Conservation (phyloP, 2,329 filamentous ascomycete genomes). For the Acrocalymma vagum region DNA sequence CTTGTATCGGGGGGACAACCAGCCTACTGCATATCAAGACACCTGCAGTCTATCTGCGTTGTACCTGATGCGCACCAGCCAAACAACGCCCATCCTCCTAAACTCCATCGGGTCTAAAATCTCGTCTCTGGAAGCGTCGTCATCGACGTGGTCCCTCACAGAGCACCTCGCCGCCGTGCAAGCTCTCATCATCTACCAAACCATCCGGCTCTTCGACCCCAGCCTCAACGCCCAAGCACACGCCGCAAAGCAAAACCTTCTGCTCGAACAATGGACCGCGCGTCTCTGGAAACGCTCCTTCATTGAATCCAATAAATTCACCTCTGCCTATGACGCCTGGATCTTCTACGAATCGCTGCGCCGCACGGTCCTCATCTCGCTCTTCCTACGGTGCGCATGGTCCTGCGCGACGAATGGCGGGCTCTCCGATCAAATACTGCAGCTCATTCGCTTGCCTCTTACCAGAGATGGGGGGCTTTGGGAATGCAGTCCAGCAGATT, state of each 20-base stretch:
- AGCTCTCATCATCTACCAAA: slow-evolving; percentile 41
- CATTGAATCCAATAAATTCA: slow-evolving; percentile 20
- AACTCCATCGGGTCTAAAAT: slow-evolving; percentile 33
- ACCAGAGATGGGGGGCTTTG: slow-evolving; percentile 26
- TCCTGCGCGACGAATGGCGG: slow-evolving; percentile 24
- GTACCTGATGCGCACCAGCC: slow-evolving; percentile 30
- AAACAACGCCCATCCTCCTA: slow-evolving; percentile 24
- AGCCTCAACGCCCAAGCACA: slow-evolving; percentile 19
- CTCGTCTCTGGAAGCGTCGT: slow-evolving; percentile 15
- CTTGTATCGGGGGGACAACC: slow-evolving; percentile 25
- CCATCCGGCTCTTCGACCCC: slow-evolving; percentile 39
- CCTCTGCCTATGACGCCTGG: slow-evolving; percentile 19
- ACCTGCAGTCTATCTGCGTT: slow-evolving; percentile 31
- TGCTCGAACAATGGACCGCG: slow-evolving; percentile 37
- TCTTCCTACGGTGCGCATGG: slow-evolving; percentile 36
- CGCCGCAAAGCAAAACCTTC: slow-evolving; percentile 25
- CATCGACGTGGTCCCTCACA: slow-evolving; percentile 25
- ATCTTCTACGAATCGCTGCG: slow-evolving; percentile 39
- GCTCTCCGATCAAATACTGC: slow-evolving; percentile 29
- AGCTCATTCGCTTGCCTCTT: slow-evolving; percentile 30
- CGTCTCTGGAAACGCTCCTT: slow-evolving; percentile 38
- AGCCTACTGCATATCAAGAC: slow-evolving; percentile 36
- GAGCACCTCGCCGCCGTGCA: slow-evolving; percentile 43
- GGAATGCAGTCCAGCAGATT: slow-evolving; percentile 17
- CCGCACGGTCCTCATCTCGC: slow-evolving; percentile 36